phyloP scores from a whole-genome alignment of 2,329 filamentous ascomycete genomes.

The Daldinia eschscholtzii region DNA sequence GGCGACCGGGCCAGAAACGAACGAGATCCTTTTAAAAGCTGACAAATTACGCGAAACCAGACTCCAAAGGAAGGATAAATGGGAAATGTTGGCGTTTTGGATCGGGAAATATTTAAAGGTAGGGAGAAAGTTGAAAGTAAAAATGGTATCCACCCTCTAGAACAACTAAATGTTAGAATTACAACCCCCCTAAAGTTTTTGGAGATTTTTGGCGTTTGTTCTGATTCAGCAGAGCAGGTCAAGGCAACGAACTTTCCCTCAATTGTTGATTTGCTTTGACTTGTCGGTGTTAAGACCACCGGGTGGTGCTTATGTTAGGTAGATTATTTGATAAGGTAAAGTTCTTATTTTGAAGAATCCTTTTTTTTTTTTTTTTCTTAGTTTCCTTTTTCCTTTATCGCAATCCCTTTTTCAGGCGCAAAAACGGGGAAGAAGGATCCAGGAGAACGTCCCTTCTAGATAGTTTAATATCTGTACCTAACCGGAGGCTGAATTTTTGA shows the following conservation, averaged over 20 bases:
- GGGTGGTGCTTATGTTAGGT: slow-evolving; percentile 14
- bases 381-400: slow-evolving; percentile 7
- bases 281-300: slow-evolving; percentile 24
- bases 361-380: slow-evolving; percentile 13
- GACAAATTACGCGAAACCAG: slow-evolving; percentile 30
- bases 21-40: slow-evolving; percentile 1
- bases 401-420: slow-evolving; percentile 28
- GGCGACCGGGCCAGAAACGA: slow-evolving; percentile 18
- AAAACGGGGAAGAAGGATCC: slow-evolving; percentile 24
- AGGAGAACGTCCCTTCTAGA: slow-evolving; percentile 25
- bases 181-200: slow-evolving; percentile 33
- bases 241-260: neutral
- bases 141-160: slow-evolving; percentile 32
- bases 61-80: slow-evolving; percentile 26
- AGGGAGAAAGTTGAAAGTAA: slow-evolving; percentile 28
- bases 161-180: slow-evolving; percentile 18
- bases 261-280: slow-evolving; percentile 18
- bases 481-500: slow-evolving; percentile 43
- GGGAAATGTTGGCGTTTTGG: slow-evolving; percentile 26
- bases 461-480: slow-evolving; percentile 38
- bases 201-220: slow-evolving; percentile 28
- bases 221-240: slow-evolving; percentile 18
- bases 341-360: slow-evolving; percentile 5
- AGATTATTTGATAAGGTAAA: neutral
- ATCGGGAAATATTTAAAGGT: slow-evolving; percentile 32